Percentiles rank a stretch among this genome's conserved stretches.
These are phyloP conservation scores for Scytalidium lignicola DNA, from an alignment of 2,329 filamentous ascomycete species.

Conservation along the genomic window DNA sequence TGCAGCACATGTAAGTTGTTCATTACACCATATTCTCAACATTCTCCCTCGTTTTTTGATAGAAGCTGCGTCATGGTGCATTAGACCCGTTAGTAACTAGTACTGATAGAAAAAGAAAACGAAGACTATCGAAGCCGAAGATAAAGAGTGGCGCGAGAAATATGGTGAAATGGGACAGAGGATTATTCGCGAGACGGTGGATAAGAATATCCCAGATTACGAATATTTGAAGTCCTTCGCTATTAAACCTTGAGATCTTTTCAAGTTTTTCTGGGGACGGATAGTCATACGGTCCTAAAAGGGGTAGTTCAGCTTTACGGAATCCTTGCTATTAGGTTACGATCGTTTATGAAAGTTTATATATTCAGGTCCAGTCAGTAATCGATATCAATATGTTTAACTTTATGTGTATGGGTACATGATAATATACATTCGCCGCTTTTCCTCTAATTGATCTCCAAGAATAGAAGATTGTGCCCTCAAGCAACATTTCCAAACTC, in stretches of 20 bases:
- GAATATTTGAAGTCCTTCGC: conserved; percentile 79
- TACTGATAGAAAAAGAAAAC: conserved; percentile 44
- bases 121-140: conserved; percentile 60
- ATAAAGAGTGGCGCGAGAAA: conserved; percentile 68
- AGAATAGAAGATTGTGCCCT: background rate
- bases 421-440: background rate
- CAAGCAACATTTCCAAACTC: background rate
- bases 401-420: background rate
- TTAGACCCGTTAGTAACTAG: conserved; percentile 10
- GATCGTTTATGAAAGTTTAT: background rate
- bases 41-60: background rate
- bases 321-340: no score
- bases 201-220: conserved; percentile 69
- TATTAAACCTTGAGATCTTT: conserved; percentile 47
- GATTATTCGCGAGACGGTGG: conserved; percentile 64
- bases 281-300: no score
- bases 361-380: background rate
- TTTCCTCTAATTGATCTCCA: background rate
- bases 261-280: no score
- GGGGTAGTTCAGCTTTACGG: no score
- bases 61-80: no score
- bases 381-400: background rate
- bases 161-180: conserved; percentile 67
- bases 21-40: background rate
- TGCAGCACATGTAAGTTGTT: conserved; percentile 51